Evolutionary conservation across 169 alveolate genomes (phyloP), one percentile per base, ranked within the genome.

Genomic region (Plasmodium gonderi): DNA sequence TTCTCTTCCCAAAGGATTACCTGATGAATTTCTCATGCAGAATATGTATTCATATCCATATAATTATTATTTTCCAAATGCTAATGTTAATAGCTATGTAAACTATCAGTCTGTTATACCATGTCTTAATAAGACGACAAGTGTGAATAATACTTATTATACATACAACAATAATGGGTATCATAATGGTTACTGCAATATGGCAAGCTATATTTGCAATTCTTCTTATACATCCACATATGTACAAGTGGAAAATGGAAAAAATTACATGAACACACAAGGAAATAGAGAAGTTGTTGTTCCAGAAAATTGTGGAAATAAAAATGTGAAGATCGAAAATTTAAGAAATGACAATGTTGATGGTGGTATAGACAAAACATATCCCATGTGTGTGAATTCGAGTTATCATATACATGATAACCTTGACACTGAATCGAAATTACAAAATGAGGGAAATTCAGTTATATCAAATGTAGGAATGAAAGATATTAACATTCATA

Each of bases 1-100:
- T 17, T 85, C 92, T 31, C 45, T 85, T 38, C 92, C 92, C 5
- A 75, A 47, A 23, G 92, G 92, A 36, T 65, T 85, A 20, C 92
- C 92, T 11, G 47, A 74, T 31, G 92, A 75, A 11, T 54, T 45
- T 36, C 23, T 85, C 11, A 49, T 23, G 26, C 72, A 29, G 14
- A 60, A 17, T n/a, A 23, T 60, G 72, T 23, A 60, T 60, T 29
- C 72, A 20, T n/a, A 17, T 36, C 40, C 72, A n/a, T 7, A 23
- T 60, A 14, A 4, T 12, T 3, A 36, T 23, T 17, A 23, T 23
- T 60, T 7, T 23, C 72, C 72, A 12, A 31, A 45, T 78, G 36
- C 3, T 31, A 49, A 31, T 31, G 45, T n/a, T 9, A 80, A 64
- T 38, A 38, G 9, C 20, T 60, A 80, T 44, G 3, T 14, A 23